phyloP scores from a whole-genome alignment of 1,139 yeast species.

The Debaryomyces sp. region DNA sequence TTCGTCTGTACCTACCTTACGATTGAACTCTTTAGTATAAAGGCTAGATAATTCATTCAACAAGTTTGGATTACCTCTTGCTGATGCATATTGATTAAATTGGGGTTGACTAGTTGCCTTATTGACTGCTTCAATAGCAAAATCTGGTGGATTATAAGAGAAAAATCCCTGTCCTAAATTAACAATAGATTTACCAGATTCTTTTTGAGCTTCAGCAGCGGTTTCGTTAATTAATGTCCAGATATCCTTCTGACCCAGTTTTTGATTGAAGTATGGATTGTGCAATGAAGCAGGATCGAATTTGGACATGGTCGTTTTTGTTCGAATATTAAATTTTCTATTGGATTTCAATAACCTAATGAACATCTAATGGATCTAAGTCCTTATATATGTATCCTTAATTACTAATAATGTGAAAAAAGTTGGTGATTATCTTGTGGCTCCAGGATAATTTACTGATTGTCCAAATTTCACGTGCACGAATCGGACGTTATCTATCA shows the following conservation, averaged over 20 bases:
- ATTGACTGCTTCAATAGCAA: conserved; percentile 83
- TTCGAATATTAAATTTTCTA: neutral
- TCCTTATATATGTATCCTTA: neutral
- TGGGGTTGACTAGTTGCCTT: conserved; percentile 71
- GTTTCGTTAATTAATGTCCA: conserved; percentile 96
- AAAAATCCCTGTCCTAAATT: conserved; percentile 97
- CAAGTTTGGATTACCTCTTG: conserved; percentile 82
- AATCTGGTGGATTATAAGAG: conserved; percentile 90
- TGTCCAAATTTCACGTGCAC: conserved; percentile 5
- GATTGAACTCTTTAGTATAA: conserved; percentile 67
- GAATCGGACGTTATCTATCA: neutral
- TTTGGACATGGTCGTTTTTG: conserved; percentile 9
- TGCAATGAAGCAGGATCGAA: conserved; percentile 29
- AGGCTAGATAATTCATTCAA: conserved; percentile 68
- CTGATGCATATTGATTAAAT: conserved; percentile 89
- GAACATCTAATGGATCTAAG: neutral
- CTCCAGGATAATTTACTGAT: neutral
- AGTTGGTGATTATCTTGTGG: neutral
- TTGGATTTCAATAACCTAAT: neutral
- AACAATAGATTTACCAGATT: conserved; percentile 70
- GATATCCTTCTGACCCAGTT: conserved; percentile 75
- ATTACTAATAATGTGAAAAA: neutral
- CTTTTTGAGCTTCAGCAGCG: conserved; percentile 76
- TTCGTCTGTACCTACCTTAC: conserved; percentile 63
- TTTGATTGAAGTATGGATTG: conserved; percentile 61